Evolutionary conservation across 1,284 basidiomycete genomes (phyloP).

Genomic region (Xerocomus tenax): DNA sequence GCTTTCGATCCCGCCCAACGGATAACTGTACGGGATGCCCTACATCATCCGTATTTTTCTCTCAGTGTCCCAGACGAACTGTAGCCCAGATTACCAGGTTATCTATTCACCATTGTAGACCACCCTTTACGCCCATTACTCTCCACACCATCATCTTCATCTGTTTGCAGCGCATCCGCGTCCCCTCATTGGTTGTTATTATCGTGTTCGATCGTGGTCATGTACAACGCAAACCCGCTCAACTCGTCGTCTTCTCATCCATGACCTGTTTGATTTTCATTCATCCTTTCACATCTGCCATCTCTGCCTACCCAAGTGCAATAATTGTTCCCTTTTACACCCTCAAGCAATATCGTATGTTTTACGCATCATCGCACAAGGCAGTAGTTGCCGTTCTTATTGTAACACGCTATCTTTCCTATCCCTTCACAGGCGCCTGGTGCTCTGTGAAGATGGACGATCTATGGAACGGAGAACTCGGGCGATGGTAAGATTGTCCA

Average conservation of each 20-base stretch:
- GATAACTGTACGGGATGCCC: conserved; percentile 78
- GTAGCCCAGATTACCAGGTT: conserved; percentile 34
- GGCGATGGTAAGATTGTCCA: conserved; percentile 15
- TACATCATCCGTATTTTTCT: conserved; percentile 80
- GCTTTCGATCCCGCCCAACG: conserved; percentile 87
- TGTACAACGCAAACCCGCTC: conserved; percentile 33
- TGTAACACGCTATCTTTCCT: conserved; percentile 19
- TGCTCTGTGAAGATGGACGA: conserved; percentile 7
- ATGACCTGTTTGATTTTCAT: conserved; percentile 26
- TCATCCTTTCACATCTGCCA: conserved; percentile 15
- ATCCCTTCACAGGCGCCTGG: conserved; percentile 10
- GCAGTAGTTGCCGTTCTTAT: conserved; percentile 15
- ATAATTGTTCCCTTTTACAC: conserved; percentile 25
- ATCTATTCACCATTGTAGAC: conserved; percentile 33
- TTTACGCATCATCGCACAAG: conserved; percentile 18
- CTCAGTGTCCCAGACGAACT: conserved; percentile 53
- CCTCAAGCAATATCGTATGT: conserved; percentile 30
- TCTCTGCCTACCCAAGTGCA: conserved; percentile 26
- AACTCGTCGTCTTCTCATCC: conserved; percentile 24
- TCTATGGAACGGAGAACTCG: background rate
- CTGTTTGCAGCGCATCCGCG: conserved; percentile 21
- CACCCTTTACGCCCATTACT: conserved; percentile 24
- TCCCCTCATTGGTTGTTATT: conserved; percentile 31
- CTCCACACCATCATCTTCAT: conserved; percentile 19
- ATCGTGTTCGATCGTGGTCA: conserved; percentile 33